Conservation (phyloP, 768 basidiomycete genomes). For the Erythrobasidium yunnanense region DNA sequence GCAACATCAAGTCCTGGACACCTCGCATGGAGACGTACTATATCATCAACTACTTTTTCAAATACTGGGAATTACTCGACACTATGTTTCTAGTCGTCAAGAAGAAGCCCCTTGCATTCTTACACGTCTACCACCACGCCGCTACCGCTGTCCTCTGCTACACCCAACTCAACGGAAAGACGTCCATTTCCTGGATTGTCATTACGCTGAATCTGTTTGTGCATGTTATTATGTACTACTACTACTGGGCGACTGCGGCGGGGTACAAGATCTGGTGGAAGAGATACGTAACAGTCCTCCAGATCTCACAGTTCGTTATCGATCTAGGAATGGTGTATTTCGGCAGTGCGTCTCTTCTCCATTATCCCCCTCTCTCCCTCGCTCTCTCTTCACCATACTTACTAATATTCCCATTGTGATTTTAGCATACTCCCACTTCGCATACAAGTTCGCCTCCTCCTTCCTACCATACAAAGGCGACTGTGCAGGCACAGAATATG, state of each 20-base stretch:
- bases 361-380: conserved; percentile 26
- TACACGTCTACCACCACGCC: conserved; percentile 98
- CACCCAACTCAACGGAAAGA: conserved; percentile 71
- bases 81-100: conserved; percentile 94
- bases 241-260: conserved; percentile 85
- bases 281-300: conserved; percentile 91
- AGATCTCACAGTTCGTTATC: conserved; percentile 89
- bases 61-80: conserved; percentile 90
- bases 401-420: too few relatives aligned
- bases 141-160: conserved; percentile 92
- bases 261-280: conserved; percentile 99
- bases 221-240: conserved; percentile 99
- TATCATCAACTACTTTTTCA: conserved; percentile 98
- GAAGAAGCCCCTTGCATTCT: conserved; percentile 86
- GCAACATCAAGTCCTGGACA: conserved; percentile 69
- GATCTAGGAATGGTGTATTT: conserved; percentile 87
- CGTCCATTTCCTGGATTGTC: conserved; percentile 92
- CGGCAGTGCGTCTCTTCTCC: conserved; percentile 58
- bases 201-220: conserved; percentile 82
- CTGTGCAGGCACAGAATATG: conserved; percentile 78
- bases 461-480: conserved; percentile 59
- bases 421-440: conserved; percentile 74
- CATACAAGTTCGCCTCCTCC: conserved; percentile 48
- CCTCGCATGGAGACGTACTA: conserved; percentile 70
- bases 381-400: conserved; percentile 36